Evolutionary conservation across 352 stramenopile genomes (phyloP).

Genomic region (Phytophthora boehmeriae): DNA sequence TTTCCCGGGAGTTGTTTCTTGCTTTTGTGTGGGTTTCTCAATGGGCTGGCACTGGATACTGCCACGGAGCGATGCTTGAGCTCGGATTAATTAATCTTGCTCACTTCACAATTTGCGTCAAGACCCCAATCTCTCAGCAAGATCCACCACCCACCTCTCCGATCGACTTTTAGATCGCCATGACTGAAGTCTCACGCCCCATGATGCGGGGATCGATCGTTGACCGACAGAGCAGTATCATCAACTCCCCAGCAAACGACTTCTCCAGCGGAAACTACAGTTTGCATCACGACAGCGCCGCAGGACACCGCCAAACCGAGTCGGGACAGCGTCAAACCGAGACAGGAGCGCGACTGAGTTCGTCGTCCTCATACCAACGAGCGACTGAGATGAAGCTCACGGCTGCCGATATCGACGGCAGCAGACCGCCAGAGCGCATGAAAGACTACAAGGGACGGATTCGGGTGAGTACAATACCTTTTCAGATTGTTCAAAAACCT

Average conservation of each 20-base stretch:
- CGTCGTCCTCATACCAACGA: conserved; percentile 15
- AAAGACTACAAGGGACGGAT: conserved; percentile 80
- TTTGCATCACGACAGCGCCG: conserved; percentile 23
- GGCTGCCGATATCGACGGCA: conserved; percentile 45
- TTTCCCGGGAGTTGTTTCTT: too few relatives aligned
- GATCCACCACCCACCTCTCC: background rate
- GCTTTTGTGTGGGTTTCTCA: background rate
- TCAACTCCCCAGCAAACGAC: conserved; percentile 16
- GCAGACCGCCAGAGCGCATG: conserved; percentile 40
- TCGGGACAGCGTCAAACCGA: conserved; percentile 36
- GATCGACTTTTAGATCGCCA: background rate
- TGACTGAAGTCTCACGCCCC: conserved; percentile 18
- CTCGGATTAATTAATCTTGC: background rate
- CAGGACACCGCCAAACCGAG: conserved; percentile 38
- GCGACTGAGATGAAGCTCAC: conserved; percentile 67
- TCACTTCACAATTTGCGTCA: conserved; percentile 18
- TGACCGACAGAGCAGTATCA: background rate
- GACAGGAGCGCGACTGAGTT: conserved; percentile 14
- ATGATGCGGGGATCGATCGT: conserved; percentile 3
- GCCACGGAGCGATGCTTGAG: background rate
- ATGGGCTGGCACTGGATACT: background rate
- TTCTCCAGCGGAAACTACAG: conserved; percentile 33
- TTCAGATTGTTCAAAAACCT: conserved; percentile 24
- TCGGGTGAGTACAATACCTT: conserved; percentile 9
- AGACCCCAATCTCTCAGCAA: background rate